These are phyloP conservation scores for sorghum (Sorghum bicolor) DNA, from an alignment of 176 grass and related monocot genomes.

Conservation along the genomic window Sorghum_bicolor_NCBIv3 NC_012877.2:3880501-3881000, in stretches of 20 bases:
- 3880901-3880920: not conserved
- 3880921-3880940: not conserved
- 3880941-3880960: not conserved
- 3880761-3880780: not conserved
- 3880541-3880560: not conserved
- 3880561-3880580: not conserved
- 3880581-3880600: not conserved
- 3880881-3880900: not conserved
- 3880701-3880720: not conserved
- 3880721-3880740: not conserved
- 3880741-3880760: not conserved
- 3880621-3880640: not conserved
- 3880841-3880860: not conserved
- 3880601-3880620: not conserved
- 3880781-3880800: not conserved
- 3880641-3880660: not conserved
- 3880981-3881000: not conserved
- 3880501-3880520: not conserved
- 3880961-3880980: not conserved
- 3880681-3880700: not conserved
- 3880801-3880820: not conserved
- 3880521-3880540: not conserved
- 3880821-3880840: not conserved
- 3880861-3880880: not conserved
- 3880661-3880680: not conserved